phyloP scores from a whole-genome alignment of 2,329 filamentous ascomycete species.

The Pseudofabraea citricarpa region DNA sequence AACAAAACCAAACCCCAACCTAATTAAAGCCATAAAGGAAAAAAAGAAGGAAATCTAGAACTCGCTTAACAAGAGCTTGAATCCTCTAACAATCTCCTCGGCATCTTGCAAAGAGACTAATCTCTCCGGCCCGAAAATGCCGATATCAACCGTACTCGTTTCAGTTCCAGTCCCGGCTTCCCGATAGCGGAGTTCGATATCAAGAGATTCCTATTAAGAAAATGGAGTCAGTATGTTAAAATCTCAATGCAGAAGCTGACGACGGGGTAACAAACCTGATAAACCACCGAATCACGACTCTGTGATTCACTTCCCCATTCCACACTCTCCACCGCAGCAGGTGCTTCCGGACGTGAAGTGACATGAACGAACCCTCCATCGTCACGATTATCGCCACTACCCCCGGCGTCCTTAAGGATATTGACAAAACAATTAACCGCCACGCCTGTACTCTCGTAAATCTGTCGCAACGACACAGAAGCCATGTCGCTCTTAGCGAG shows the following conservation, averaged over 20 bases:
- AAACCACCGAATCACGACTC: too few relatives aligned
- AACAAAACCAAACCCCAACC: too few relatives aligned
- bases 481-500: conserved; percentile 54
- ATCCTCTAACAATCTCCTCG: conserved; percentile 4
- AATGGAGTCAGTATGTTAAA: too few relatives aligned
- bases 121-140: conserved; percentile 6
- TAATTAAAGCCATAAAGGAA: too few relatives aligned
- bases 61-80: neutral
- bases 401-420: conserved; percentile 53
- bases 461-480: conserved; percentile 62
- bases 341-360: too few relatives aligned
- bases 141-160: conserved; percentile 3
- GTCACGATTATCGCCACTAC: too few relatives aligned
- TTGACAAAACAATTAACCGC: conserved; percentile 73
- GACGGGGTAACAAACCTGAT: conserved; percentile 2
- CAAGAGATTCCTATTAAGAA: conserved; percentile 5
- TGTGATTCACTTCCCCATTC: too few relatives aligned
- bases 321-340: too few relatives aligned
- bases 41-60: too few relatives aligned
- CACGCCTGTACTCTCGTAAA: conserved; percentile 70
- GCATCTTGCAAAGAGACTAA: conserved; percentile 4
- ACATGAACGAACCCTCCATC: too few relatives aligned
- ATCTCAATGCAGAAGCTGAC: neutral
- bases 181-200: conserved; percentile 9
- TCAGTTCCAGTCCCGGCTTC: too few relatives aligned